phyloP scores from a whole-genome alignment of 106 monocot species.

The Dendrobium catenatum region DNA sequence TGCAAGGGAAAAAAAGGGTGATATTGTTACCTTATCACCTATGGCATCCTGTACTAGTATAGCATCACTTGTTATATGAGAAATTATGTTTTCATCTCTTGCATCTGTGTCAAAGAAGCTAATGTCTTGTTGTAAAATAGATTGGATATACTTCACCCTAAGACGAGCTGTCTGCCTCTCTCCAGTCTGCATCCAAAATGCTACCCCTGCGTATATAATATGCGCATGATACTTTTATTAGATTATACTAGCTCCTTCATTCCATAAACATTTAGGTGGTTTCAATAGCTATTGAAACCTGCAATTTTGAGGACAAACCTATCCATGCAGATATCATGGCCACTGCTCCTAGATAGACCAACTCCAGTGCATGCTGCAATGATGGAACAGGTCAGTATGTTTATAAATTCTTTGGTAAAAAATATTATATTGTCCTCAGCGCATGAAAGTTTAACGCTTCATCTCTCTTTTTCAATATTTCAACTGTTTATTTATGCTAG shows the following conservation, averaged over 20 bases:
- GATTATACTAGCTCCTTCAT: neutral
- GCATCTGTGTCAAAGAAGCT: constrained; percentile 28
- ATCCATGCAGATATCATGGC: constrained; percentile 36
- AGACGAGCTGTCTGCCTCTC: constrained; percentile 33
- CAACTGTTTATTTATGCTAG: neutral
- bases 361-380: constrained; percentile 26
- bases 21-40: constrained; percentile 26
- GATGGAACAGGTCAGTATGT: constrained; percentile 3
- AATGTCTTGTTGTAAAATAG: constrained; percentile 26
- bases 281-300: neutral
- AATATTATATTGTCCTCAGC: too few relatives aligned
- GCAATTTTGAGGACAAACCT: constrained; percentile 18
- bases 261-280: neutral
- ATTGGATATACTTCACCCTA: constrained; percentile 25
- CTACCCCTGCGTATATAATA: constrained; percentile 18
- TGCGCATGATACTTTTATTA: neutral
- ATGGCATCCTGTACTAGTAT: constrained; percentile 33
- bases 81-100: constrained; percentile 18
- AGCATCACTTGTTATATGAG: constrained; percentile 29
- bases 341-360: constrained; percentile 28
- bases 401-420: neutral
- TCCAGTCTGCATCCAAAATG: constrained; percentile 38
- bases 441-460: too few relatives aligned
- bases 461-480: neutral
- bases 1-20: neutral